Percentiles rank a stretch among this genome's conserved stretches.
Conservation (phyloP, 345 rosid species). For the Erodium maritimum region DNA sequence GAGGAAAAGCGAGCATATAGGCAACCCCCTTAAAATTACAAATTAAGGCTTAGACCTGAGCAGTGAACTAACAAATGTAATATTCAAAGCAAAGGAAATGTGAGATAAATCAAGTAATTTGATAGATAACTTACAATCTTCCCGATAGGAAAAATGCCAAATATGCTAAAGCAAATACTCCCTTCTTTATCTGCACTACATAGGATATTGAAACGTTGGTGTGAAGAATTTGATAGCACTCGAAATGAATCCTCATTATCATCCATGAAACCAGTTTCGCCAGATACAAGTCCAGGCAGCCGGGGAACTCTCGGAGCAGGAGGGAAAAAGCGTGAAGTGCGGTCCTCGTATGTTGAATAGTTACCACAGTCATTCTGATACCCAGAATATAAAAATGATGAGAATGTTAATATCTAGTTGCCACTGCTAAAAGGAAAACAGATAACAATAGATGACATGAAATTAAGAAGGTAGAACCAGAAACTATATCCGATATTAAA, state of each 20-base stretch:
- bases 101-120: background rate
- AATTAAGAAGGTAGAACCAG: background rate
- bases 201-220: slow-evolving; percentile 73
- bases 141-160: slow-evolving; percentile 88
- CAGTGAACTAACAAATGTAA: background rate
- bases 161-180: slow-evolving; percentile 68
- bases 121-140: slow-evolving; percentile 54
- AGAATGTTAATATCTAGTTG: background rate
- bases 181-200: slow-evolving; percentile 88
- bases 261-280: slow-evolving; percentile 73
- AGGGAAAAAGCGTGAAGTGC: slow-evolving; percentile 81
- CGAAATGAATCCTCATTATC: slow-evolving; percentile 70
- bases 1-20: background rate
- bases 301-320: slow-evolving; percentile 80
- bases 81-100: background rate
- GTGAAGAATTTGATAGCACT: slow-evolving; percentile 66
- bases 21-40: no score
- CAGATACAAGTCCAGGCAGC: slow-evolving; percentile 67
- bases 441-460: background rate
- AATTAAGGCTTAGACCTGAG: background rate
- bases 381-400: background rate
- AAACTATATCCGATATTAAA: background rate
- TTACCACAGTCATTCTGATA: slow-evolving; percentile 39
- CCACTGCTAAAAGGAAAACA: background rate
- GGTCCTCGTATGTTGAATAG: slow-evolving; percentile 51